Evolutionary conservation across 176 grass and related monocot genomes (phyloP), one percentile per base, ranked within the genome.

Genomic region (Saccharum officinarum): DNA sequence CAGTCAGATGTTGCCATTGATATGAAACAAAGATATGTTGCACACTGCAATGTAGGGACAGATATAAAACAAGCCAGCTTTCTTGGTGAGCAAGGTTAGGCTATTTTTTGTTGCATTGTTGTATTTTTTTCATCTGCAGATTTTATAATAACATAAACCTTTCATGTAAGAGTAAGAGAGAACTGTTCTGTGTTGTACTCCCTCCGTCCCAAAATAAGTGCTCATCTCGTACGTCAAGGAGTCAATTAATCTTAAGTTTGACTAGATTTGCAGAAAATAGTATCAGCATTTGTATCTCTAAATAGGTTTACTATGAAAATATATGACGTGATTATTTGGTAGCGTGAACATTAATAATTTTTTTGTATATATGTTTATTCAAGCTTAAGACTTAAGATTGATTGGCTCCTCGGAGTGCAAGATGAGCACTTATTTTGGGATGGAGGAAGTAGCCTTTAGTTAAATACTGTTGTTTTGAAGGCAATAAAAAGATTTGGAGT

Each of bases 11-110:
- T 88, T 80, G 94, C 82, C 60, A 85, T 99, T 84, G 97, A 99
- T 91, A 94, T 94, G 97, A 96, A 94, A 81, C 92, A 90, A 94
- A 94, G 97, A 92, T 99, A 96, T 80, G 87, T 99, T 83, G 97
- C 86, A 16, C 97, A 99, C 41, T 96, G 94, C 82, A 99, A 99
- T 65, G 71, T 96, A 49, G 97, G 94, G 49, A 99, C 97, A 80
- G 97, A 99, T 86, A 99, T 99, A 86, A 96, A 99, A 54, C 97
- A 99, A 91, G 97, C 97, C 79, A 99, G 90, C 71, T 99, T 99
- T 92, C 92, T 99, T 71, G 94, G 97, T 26, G 92, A 91, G 73
- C 88, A 78, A 90, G 97, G 93, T 99, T 77, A 67, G 72, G 12
- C 33, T 80, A 6, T 89, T 81, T 30, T 22, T 82, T 85, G 62